Conservation (phyloP, 1,284 basidiomycete species). For the Microbotryomycetes sp. region DNA sequence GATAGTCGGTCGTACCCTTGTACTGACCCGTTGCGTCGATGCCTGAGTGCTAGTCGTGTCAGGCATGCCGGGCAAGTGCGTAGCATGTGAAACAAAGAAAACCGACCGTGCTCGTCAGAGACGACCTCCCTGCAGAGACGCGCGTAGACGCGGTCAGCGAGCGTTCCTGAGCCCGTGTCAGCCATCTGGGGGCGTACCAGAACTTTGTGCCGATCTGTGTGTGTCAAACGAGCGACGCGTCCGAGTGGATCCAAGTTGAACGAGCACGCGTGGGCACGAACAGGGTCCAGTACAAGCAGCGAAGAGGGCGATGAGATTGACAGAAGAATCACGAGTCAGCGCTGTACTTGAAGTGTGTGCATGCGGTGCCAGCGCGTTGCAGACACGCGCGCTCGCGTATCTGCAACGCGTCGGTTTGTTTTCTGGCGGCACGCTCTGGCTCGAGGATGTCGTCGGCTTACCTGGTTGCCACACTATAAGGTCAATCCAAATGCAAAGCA, state of each 20-base stretch:
- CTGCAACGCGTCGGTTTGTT: no score
- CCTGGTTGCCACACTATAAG: conserved; percentile 89
- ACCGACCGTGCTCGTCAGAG: conserved; percentile 87
- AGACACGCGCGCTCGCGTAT: no score
- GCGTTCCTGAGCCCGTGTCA: background rate
- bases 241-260: background rate
- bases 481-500: background rate
- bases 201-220: conserved; percentile 56
- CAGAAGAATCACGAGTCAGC: background rate
- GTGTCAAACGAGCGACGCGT: background rate
- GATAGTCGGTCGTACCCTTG: conserved; percentile 87
- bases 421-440: no score
- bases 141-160: background rate
- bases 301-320: background rate
- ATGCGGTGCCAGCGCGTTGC: background rate
- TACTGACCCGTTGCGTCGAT: conserved; percentile 45
- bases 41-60: background rate
- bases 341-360: background rate
- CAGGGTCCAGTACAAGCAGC: background rate
- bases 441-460: conserved; percentile 45
- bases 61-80: background rate
- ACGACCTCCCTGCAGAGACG: conserved; percentile 46
- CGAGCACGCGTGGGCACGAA: background rate
- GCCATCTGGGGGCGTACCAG: conserved; percentile 66
- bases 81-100: background rate